Evolutionary conservation across 768 basidiomycete species (phyloP).

Genomic region (Tylopilus plumbeoviolaceoides): DNA sequence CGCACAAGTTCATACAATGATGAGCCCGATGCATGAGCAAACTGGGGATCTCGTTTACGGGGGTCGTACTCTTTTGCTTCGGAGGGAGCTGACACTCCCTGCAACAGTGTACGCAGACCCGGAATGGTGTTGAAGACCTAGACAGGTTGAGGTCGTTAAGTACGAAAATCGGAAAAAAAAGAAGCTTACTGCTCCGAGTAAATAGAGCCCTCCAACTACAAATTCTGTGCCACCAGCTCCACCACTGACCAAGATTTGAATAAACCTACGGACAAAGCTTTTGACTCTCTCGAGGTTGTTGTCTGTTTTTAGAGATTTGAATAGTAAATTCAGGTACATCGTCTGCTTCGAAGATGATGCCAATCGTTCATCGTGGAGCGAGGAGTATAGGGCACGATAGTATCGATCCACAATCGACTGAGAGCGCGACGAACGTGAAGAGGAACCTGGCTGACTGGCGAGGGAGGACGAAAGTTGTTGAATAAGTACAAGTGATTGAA

Average conservation of each 20-base stretch:
- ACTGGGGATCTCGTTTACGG: conserved; percentile 86
- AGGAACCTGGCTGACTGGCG: conserved; percentile 36
- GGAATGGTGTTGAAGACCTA: conserved; percentile 51
- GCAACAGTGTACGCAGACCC: conserved; percentile 44
- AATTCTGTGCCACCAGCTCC: conserved; percentile 80
- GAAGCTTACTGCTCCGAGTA: conserved; percentile 77
- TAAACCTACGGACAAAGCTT: conserved; percentile 77
- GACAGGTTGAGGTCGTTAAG: background rate
- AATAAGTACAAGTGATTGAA: conserved; percentile 87
- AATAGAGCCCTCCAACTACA: conserved; percentile 79
- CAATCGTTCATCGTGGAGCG: conserved; percentile 78
- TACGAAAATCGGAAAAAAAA: background rate
- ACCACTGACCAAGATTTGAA: conserved; percentile 72
- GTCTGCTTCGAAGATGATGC: conserved; percentile 87
- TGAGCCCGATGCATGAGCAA: conserved; percentile 70
- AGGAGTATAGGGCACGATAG: conserved; percentile 86
- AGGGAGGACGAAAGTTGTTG: conserved; percentile 73
- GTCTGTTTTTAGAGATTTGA: conserved; percentile 82
- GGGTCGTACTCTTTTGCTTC: conserved; percentile 62
- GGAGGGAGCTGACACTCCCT: conserved; percentile 27
- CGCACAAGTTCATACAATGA: conserved; percentile 90
- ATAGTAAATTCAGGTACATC: conserved; percentile 92
- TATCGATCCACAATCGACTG: conserved; percentile 60
- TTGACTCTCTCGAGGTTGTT: conserved; percentile 56
- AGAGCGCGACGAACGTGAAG: conserved; percentile 36